phyloP scores from a whole-genome alignment of 129 eudicot genomes.

The Solidago caesia region DNA sequence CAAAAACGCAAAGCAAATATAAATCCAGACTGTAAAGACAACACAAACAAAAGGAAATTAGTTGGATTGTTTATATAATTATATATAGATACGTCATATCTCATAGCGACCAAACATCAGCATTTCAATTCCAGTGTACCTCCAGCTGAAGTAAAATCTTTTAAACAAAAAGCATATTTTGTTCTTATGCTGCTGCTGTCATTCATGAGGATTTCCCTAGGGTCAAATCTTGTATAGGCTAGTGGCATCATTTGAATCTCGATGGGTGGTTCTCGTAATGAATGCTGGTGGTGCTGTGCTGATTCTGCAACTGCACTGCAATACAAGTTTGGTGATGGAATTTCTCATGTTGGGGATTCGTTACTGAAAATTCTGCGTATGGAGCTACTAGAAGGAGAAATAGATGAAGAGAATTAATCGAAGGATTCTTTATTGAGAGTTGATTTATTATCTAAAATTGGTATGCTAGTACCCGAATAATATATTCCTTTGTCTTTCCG shows the following conservation, averaged over 20 bases:
- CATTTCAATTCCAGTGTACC: constrained; percentile 1
- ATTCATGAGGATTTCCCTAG: background rate
- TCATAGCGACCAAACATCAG: background rate
- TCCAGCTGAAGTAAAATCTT: background rate
- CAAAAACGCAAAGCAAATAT: background rate
- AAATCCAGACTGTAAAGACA: background rate
- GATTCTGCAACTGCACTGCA: background rate
- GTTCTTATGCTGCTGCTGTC: background rate
- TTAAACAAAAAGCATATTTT: background rate
- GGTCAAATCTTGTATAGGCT: background rate
- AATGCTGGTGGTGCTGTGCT: background rate
- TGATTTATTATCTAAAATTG: background rate
- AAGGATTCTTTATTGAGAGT: background rate
- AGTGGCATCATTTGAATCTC: background rate
- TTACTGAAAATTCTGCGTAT: background rate
- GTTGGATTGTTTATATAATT: background rate
- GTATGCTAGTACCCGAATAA: background rate
- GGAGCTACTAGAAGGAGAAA: background rate
- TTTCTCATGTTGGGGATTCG: background rate
- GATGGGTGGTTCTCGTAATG: background rate
- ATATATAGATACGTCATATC: background rate
- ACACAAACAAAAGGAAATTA: background rate
- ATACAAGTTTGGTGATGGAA: background rate
- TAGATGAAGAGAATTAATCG: background rate
- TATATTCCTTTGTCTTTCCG: background rate